Evolutionary conservation across 305 asterid genomes (phyloP).

Genomic region (Fraxinus angustifolia): DNA sequence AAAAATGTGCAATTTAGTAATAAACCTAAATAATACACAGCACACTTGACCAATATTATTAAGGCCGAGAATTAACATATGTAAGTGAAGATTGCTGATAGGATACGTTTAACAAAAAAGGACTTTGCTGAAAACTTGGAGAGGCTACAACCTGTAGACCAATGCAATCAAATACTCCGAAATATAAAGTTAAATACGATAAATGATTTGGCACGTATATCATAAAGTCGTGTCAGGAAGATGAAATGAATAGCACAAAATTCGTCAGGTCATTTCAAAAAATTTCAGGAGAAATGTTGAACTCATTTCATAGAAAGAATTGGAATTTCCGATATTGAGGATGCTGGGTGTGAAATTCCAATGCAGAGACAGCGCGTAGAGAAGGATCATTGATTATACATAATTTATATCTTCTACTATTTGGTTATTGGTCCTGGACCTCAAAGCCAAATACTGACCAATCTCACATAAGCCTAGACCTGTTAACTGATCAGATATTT

Average conservation of each 20-base stretch:
- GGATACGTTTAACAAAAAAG: not conserved
- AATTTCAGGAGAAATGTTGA: not conserved
- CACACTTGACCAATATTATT: not conserved
- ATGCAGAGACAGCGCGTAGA: not conserved
- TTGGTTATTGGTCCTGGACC: not conserved
- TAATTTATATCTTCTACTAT: not conserved
- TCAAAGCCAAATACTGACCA: not conserved
- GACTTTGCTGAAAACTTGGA: not conserved
- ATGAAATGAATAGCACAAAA: not conserved
- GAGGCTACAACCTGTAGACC: not conserved
- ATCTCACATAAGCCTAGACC: not conserved
- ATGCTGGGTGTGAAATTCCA: not conserved
- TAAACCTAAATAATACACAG: conserved; percentile 13
- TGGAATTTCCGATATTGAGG: not conserved
- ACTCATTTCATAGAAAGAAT: not conserved
- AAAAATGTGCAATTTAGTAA: conserved; percentile 5
- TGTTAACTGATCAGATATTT: not conserved
- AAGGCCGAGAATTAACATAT: not conserved
- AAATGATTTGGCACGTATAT: not conserved
- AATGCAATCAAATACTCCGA: not conserved
- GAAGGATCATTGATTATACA: not conserved
- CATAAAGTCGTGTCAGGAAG: not conserved
- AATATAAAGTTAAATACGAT: not conserved
- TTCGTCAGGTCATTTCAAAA: not conserved
- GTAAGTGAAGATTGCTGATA: not conserved